phyloP scores from a whole-genome alignment of 352 stramenopile species.

The Phytopythium boreale region DNA sequence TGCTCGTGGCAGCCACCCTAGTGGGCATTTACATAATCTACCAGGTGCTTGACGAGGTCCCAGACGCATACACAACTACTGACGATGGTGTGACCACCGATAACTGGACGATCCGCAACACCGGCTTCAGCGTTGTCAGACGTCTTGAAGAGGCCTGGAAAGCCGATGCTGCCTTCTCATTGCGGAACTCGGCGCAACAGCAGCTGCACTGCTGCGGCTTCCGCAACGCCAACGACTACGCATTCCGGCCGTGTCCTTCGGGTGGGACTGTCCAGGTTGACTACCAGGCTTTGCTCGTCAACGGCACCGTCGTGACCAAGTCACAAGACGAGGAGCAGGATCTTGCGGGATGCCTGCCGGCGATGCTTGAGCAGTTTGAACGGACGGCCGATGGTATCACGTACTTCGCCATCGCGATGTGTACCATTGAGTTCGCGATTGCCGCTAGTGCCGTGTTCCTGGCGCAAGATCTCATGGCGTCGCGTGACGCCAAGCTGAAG shows the following conservation, averaged over 20 bases:
- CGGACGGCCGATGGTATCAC: constrained; percentile 32
- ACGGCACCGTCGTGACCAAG: constrained; percentile 43
- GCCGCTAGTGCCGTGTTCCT: constrained; percentile 45
- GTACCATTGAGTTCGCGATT: constrained; percentile 40
- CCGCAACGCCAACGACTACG: constrained; percentile 28
- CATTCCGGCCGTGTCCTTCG: constrained; percentile 49
- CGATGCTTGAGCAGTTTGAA: constrained; percentile 62
- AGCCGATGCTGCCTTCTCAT: constrained; percentile 32
- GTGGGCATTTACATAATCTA: constrained; percentile 61
- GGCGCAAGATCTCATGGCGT: constrained; percentile 52
- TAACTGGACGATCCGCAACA: constrained; percentile 77
- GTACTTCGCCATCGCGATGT: constrained; percentile 30
- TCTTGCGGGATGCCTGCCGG: constrained; percentile 43
- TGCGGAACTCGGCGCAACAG: constrained; percentile 50
- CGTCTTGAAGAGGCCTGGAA: constrained; percentile 50
- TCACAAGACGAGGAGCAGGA: constrained; percentile 42
- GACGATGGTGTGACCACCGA: constrained; percentile 28
- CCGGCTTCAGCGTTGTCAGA: constrained; percentile 55
- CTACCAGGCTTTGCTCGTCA: constrained; percentile 59
- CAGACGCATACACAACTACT: background rate
- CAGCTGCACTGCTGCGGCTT: constrained; percentile 77
- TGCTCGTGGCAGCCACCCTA: constrained; percentile 37
- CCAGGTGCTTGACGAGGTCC: constrained; percentile 44
- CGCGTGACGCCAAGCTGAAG: constrained; percentile 70
- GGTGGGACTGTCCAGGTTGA: constrained; percentile 44